These are phyloP conservation scores for Amanita phalloides DNA, from an alignment of 768 basidiomycete species.

Conservation along the genomic window DNA sequence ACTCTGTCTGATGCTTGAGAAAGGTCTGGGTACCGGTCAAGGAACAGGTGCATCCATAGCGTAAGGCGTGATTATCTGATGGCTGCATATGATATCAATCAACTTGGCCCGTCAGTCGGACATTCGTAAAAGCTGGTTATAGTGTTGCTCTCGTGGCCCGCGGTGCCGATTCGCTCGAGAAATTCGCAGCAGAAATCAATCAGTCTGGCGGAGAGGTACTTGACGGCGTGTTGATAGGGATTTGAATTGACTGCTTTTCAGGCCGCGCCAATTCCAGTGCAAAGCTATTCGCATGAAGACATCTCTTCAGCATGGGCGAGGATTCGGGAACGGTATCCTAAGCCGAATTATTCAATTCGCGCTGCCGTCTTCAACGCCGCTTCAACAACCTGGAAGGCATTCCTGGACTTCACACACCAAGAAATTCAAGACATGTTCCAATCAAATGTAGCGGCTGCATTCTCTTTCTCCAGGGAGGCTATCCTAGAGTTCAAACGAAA, in stretches of 20 bases:
- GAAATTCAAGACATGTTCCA: conserved; percentile 43
- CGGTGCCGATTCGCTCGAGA: conserved; percentile 38
- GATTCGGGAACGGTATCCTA: conserved; percentile 34
- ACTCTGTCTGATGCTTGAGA: not conserved
- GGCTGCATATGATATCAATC: not conserved
- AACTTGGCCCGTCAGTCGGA: conserved; percentile 27
- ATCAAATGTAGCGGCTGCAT: conserved; percentile 45
- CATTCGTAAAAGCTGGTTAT: conserved; percentile 55
- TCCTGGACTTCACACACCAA: conserved; percentile 50
- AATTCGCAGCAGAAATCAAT: conserved; percentile 44
- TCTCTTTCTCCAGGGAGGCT: conserved; percentile 51
- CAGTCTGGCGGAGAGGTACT: conserved; percentile 46
- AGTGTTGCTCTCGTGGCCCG: conserved; percentile 58
- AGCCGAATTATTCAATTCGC: conserved; percentile 39
- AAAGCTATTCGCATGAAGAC: conserved; percentile 36
- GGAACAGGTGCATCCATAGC: conserved; percentile 52
- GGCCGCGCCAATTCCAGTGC: conserved; percentile 49
- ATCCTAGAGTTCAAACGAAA: conserved; percentile 53
- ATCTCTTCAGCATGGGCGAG: conserved; percentile 38
- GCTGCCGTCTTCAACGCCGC: conserved; percentile 59
- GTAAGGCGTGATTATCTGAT: conserved; percentile 21
- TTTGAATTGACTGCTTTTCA: conserved; percentile 12
- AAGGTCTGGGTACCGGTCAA: conserved; percentile 34
- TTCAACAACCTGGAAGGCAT: conserved; percentile 50
- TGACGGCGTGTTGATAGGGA: not conserved